These are phyloP conservation scores for Reticulascus tulasneorum DNA, from an alignment of 2,329 filamentous ascomycete species.

Conservation along the genomic window DNA sequence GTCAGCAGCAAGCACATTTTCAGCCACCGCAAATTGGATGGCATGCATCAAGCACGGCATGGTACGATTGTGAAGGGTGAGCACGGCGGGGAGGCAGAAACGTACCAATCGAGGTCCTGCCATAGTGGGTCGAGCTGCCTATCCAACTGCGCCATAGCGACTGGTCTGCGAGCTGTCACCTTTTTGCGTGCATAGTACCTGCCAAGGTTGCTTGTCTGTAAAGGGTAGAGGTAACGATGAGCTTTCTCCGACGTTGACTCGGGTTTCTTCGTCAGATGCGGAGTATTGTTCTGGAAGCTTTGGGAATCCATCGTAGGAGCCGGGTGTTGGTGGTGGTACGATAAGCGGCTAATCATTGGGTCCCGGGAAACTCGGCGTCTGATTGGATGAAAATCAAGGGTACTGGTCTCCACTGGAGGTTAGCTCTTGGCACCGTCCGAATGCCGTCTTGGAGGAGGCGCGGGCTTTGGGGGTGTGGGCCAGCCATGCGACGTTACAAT, in stretches of 20 bases:
- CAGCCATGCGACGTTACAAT: too few species aligned
- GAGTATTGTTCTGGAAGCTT: constrained; percentile 1
- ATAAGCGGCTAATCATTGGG: too few species aligned
- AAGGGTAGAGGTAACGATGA: constrained; percentile 14
- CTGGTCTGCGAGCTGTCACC: constrained; percentile 21
- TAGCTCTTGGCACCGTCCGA: too few species aligned
- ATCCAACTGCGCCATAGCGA: constrained; percentile 31
- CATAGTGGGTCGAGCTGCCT: constrained; percentile 59
- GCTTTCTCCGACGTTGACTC: constrained; percentile 9
- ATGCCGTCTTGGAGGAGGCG: too few species aligned
- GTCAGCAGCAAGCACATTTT: constrained; percentile 8
- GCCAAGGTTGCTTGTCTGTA: constrained; percentile 15
- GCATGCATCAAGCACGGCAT: not conserved
- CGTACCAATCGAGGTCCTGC: constrained; percentile 74
- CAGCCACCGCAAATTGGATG: not conserved
- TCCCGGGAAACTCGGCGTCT: too few species aligned
- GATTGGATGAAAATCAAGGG: not conserved
- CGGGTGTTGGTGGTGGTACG: not conserved
- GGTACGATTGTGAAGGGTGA: constrained; percentile 1
- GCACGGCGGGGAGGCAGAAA: constrained; percentile 16
- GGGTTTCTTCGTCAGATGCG: not conserved
- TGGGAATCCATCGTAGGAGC: constrained; percentile 1
- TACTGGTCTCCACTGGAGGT: too few species aligned
- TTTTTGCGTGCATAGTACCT: constrained; percentile 19
- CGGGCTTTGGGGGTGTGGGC: too few species aligned